Percentiles rank a stretch among this genome's conserved stretches.
phyloP scores from a whole-genome alignment of 2,329 filamentous ascomycete species.

The Dendryphion nanum region DNA sequence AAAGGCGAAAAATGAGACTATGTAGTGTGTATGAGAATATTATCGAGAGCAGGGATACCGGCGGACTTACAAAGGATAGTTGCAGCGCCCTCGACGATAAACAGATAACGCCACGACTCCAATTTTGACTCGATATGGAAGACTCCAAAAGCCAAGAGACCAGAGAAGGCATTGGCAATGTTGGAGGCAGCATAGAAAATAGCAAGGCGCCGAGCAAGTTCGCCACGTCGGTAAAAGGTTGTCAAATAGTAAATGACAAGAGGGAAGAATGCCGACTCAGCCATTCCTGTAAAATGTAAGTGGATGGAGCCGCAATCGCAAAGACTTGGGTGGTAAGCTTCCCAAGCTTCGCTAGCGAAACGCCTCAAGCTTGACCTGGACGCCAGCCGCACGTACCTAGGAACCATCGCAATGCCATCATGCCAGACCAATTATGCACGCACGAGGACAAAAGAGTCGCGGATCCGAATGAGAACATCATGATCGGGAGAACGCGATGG shows the following conservation, averaged over 20 bases:
- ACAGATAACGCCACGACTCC: slow-evolving; percentile 64
- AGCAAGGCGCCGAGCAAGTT: slow-evolving; percentile 68
- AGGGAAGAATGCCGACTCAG: slow-evolving; percentile 68
- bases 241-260: slow-evolving; percentile 63
- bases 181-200: slow-evolving; percentile 75
- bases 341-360: slow-evolving; percentile 8
- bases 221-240: slow-evolving; percentile 67
- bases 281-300: slow-evolving; percentile 43
- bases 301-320: too few species aligned
- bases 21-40: background rate
- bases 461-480: slow-evolving; percentile 68
- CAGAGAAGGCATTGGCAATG: slow-evolving; percentile 67
- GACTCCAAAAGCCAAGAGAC: slow-evolving; percentile 59
- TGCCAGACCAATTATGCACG: slow-evolving; percentile 60
- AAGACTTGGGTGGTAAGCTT: slow-evolving; percentile 6
- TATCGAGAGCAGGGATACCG: background rate
- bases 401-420: slow-evolving; percentile 69
- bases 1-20: slow-evolving; percentile 60
- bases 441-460: slow-evolving; percentile 61
- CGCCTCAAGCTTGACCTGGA: slow-evolving; percentile 3
- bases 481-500: slow-evolving; percentile 60
- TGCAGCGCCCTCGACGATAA: slow-evolving; percentile 58
- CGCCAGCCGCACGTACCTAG: slow-evolving; percentile 46
- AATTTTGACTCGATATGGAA: slow-evolving; percentile 57
- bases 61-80: slow-evolving; percentile 54